Percentiles rank a stretch among this genome's conserved stretches.
phyloP scores from a whole-genome alignment of 2,329 filamentous ascomycete genomes.

The Botrytis tulipae region DNA sequence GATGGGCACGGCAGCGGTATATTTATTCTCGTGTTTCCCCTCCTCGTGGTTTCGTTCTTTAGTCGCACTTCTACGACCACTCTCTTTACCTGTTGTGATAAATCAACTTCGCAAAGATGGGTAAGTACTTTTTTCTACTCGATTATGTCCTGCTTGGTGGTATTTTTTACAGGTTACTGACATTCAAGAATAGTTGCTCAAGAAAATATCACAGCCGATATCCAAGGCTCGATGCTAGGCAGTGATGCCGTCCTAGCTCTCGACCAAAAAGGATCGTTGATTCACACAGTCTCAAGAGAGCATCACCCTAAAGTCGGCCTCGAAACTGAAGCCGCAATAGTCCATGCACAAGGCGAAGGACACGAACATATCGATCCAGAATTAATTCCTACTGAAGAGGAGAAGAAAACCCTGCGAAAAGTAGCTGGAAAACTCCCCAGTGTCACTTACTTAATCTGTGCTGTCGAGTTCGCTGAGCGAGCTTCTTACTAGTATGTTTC shows the following conservation, averaged over 20 bases:
- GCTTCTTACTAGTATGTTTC: constrained; percentile 76
- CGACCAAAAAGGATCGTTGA: constrained; percentile 25
- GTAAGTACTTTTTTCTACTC: not conserved
- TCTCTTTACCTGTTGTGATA: constrained; percentile 15
- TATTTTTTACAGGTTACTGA: not conserved
- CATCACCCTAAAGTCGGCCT: not conserved
- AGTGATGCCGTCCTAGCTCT: constrained; percentile 24
- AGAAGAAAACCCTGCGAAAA: constrained; percentile 58
- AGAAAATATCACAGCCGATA: constrained; percentile 24
- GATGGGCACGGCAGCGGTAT: not conserved
- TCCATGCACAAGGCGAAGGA: not conserved
- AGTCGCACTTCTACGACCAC: constrained; percentile 19
- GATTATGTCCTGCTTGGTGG: not conserved
- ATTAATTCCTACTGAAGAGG: constrained; percentile 52
- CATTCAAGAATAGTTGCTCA: constrained; percentile 5
- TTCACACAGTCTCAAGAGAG: constrained; percentile 22
- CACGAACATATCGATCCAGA: constrained; percentile 4
- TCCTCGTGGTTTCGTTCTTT: not conserved
- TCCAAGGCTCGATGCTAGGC: constrained; percentile 19
- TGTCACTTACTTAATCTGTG: constrained; percentile 66
- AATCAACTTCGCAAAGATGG: constrained; percentile 19
- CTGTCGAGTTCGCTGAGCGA: constrained; percentile 73
- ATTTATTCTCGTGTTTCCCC: constrained; percentile 21
- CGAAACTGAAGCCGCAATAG: not conserved
- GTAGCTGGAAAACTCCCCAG: constrained; percentile 64